A percentile compares a stretch with the other conserved stretches of the same genome.
Conservation (phyloP, 2,329 filamentous ascomycete species). For the Sporothrix curviconia region DNA sequence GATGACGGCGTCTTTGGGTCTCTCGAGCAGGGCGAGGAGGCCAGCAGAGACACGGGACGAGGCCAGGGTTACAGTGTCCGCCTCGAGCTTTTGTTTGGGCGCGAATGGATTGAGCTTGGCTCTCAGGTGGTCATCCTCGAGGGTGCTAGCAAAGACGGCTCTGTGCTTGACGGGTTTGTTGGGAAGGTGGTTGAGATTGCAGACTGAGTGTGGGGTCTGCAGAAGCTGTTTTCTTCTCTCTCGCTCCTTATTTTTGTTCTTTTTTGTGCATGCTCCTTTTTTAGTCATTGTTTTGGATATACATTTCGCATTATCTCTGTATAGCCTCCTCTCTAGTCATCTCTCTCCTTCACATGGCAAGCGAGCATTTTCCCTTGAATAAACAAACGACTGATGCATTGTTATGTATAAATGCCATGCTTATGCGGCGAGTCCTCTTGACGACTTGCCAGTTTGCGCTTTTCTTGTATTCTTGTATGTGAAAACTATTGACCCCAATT, state of each 20-base stretch:
- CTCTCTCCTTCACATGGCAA: no score
- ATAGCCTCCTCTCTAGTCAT: no score
- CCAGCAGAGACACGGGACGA: constrained; percentile 17
- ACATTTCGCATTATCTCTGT: no score
- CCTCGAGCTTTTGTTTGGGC: constrained; percentile 60
- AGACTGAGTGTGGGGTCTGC: constrained; percentile 34
- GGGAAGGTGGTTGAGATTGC: constrained; percentile 58
- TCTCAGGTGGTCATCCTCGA: constrained; percentile 66
- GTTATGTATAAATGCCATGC: no score
- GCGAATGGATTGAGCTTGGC: constrained; percentile 68
- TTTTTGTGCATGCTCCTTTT: background rate
- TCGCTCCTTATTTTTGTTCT: background rate
- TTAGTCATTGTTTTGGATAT: no score
- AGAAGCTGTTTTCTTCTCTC: background rate
- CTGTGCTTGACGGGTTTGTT: constrained; percentile 65
- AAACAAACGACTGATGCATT: no score
- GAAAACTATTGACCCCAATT: no score
- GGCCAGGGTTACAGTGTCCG: constrained; percentile 47
- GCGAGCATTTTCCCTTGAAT: no score
- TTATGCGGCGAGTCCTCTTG: no score
- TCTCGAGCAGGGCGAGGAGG: constrained; percentile 33
- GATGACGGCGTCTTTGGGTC: constrained; percentile 54
- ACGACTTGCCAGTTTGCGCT: no score
- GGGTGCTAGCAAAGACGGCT: constrained; percentile 60
- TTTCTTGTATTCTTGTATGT: no score